These are phyloP conservation scores for Trapa bicornis DNA, from an alignment of 345 rosid species.

Conservation along the genomic window DNA sequence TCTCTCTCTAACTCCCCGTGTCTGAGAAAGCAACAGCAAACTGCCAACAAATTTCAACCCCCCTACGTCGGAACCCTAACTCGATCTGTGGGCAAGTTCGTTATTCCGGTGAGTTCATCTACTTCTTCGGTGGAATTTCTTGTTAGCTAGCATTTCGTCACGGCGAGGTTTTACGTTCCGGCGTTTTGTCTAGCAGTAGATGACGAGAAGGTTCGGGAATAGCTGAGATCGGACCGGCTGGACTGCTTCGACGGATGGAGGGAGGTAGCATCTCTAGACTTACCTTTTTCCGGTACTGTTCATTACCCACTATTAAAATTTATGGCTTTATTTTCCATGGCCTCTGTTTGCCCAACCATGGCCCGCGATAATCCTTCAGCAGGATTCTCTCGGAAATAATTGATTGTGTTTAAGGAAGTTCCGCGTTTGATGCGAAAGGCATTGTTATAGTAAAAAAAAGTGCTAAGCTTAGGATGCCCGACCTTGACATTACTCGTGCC, in stretches of 20 bases:
- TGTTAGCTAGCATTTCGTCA: background rate
- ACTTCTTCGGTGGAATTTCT: slow-evolving; percentile 4
- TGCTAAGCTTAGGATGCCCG: too few relatives aligned
- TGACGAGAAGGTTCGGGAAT: slow-evolving; percentile 44
- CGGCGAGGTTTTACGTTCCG: background rate
- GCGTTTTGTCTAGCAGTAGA: slow-evolving; percentile 17
- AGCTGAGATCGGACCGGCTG: slow-evolving; percentile 31
- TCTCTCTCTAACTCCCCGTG: too few relatives aligned
- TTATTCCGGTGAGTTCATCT: slow-evolving; percentile 38
- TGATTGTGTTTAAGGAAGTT: too few relatives aligned
- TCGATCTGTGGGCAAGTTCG: slow-evolving; percentile 28
- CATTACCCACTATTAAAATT: background rate
- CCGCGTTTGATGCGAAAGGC: too few relatives aligned
- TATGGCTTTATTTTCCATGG: slow-evolving; percentile 3
- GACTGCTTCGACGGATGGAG: slow-evolving; percentile 84
- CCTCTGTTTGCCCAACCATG: background rate
- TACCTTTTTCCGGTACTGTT: slow-evolving; percentile 50
- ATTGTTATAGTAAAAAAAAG: too few relatives aligned
- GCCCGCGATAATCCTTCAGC: too few relatives aligned
- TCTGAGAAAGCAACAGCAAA: background rate
- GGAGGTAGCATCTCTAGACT: slow-evolving; percentile 98
- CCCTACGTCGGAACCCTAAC: slow-evolving; percentile 26
- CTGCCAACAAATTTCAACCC: background rate
- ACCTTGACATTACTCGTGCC: background rate
- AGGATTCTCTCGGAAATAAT: background rate